Conservation (phyloP, 208 protist species). For the Leishmania martiniquensis region DNA sequence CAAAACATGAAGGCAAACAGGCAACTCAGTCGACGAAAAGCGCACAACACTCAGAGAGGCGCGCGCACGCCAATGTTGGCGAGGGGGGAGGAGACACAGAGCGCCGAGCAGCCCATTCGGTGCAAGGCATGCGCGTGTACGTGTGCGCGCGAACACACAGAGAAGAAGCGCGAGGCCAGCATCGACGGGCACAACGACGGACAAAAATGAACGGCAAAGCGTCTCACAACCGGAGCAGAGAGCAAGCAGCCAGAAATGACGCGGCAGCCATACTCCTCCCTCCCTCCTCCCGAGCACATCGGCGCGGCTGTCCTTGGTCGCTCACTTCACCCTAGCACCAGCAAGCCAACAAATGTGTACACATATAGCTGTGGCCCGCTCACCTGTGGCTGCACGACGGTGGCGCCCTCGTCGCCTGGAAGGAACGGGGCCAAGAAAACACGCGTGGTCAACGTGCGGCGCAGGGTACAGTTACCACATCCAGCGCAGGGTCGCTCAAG, state of each 20-base stretch:
- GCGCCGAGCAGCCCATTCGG: background rate
- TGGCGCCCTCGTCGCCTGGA: background rate
- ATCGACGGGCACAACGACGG: background rate
- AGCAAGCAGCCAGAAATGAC: too few relatives aligned
- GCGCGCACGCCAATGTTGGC: background rate
- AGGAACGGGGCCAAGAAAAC: too few relatives aligned
- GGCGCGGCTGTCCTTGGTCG: too few relatives aligned
- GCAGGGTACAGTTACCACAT: too few relatives aligned
- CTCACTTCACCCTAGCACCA: too few relatives aligned
- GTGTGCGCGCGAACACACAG: background rate
- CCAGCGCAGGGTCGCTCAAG: slow-evolving; percentile 57
- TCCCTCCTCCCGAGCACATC: too few relatives aligned
- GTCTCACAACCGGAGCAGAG: too few relatives aligned
- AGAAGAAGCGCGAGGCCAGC: background rate
- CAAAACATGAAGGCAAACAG: background rate
- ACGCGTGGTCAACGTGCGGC: too few relatives aligned
- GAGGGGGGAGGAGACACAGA: background rate
- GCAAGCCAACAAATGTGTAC: background rate
- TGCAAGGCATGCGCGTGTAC: background rate
- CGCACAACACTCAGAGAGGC: background rate
- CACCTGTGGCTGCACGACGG: background rate
- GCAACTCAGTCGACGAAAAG: background rate
- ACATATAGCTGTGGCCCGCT: background rate
- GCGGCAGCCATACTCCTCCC: too few relatives aligned
- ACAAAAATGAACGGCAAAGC: background rate